Percentiles rank a stretch among this genome's conserved stretches.
Evolutionary conservation across 768 basidiomycete species (phyloP).

Genomic region (Suillus variegatus): DNA sequence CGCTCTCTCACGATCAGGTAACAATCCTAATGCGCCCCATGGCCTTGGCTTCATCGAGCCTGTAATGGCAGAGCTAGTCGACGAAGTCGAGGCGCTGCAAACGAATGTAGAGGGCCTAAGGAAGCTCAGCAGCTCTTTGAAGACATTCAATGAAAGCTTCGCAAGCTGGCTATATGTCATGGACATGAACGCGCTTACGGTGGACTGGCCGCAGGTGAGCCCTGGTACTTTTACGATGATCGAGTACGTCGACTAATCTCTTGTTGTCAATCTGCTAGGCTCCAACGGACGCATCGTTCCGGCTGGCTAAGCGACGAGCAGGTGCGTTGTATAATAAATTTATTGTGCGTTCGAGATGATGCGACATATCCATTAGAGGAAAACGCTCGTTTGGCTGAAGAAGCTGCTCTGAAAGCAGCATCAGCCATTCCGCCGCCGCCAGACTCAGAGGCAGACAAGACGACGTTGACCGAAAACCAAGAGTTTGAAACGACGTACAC

Average conservation of each 20-base stretch:
- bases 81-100: conserved; percentile 83
- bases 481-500: conserved; percentile 39
- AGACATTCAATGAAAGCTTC: conserved; percentile 90
- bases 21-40: conserved; percentile 73
- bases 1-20: conserved; percentile 72
- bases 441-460: conserved; percentile 30
- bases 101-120: conserved; percentile 73
- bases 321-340: conserved; percentile 38
- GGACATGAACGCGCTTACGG: conserved; percentile 95
- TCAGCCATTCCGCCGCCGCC: conserved; percentile 27
- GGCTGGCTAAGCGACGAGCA: conserved; percentile 58
- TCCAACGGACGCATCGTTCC: conserved; percentile 60
- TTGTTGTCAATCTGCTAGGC: conserved; percentile 39
- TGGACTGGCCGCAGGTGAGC: conserved; percentile 84
- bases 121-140: conserved; percentile 71
- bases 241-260: neutral
- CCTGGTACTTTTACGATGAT: conserved; percentile 12
- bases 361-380: conserved; percentile 44
- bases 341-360: neutral
- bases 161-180: conserved; percentile 89
- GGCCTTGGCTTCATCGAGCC: conserved; percentile 86
- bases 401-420: conserved; percentile 49
- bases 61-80: conserved; percentile 81
- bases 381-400: conserved; percentile 52
- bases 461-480: conserved; percentile 28